These are phyloP conservation scores for Boletellus emodensis DNA, from an alignment of 768 basidiomycete genomes.

Conservation along the genomic window DNA sequence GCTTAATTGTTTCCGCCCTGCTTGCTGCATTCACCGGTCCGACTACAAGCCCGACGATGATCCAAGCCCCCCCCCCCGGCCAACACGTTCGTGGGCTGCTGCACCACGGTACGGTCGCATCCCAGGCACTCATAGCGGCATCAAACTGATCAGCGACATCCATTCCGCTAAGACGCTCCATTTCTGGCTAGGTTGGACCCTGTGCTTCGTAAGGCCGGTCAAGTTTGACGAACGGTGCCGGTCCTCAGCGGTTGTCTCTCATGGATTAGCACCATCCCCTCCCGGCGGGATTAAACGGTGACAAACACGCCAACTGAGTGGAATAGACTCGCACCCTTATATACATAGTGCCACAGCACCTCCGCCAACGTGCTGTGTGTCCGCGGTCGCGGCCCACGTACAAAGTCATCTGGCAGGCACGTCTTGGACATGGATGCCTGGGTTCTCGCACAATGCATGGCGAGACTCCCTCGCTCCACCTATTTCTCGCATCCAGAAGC, in stretches of 20 bases:
- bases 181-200: background rate
- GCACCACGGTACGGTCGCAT: background rate
- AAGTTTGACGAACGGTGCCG: background rate
- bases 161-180: background rate
- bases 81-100: no score
- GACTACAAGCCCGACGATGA: no score
- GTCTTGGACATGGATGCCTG: slow-evolving; percentile 5
- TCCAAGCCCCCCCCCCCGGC: no score
- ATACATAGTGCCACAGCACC: background rate
- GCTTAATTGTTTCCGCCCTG: no score
- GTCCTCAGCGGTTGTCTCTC: background rate
- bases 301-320: background rate
- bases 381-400: background rate
- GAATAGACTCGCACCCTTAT: background rate
- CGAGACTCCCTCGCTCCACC: slow-evolving; percentile 4
- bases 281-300: background rate
- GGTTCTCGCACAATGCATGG: slow-evolving; percentile 13
- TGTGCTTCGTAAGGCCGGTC: background rate
- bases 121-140: background rate
- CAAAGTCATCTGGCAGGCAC: background rate
- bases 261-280: no score
- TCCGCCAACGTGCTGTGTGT: background rate
- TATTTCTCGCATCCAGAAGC: slow-evolving; percentile 13
- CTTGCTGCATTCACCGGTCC: no score
- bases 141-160: no score